Conservation (phyloP, 1,139 yeast species). For the Pichia sp. region DNA sequence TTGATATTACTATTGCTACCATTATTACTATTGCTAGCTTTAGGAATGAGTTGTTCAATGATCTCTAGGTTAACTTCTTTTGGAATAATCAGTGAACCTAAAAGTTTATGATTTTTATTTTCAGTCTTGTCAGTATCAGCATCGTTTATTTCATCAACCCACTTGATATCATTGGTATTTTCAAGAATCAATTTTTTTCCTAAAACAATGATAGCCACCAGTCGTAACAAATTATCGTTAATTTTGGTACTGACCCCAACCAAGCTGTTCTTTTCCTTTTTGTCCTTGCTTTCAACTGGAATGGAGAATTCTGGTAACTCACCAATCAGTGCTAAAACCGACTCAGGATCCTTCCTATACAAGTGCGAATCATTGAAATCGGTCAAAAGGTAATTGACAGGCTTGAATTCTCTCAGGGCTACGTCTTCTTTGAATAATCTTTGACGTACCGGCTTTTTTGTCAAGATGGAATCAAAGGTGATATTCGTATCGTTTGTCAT, state of each 20-base stretch:
- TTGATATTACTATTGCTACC: background rate
- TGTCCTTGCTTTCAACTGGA: background rate
- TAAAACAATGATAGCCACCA: slow-evolving; percentile 36
- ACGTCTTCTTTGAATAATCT: slow-evolving; percentile 65
- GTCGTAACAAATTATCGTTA: slow-evolving; percentile 35
- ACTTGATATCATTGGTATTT: slow-evolving; percentile 34
- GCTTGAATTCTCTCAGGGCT: slow-evolving; percentile 51
- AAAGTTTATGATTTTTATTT: background rate
- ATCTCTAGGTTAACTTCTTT: slow-evolving; percentile 7
- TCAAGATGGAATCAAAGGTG: slow-evolving; percentile 7
- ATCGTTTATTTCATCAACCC: slow-evolving; percentile 20
- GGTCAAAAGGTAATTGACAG: slow-evolving; percentile 48
- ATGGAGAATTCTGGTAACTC: slow-evolving; percentile 30
- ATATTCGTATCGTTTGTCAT: background rate
- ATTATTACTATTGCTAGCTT: background rate
- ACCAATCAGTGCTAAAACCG: slow-evolving; percentile 32
- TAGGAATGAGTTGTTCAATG: slow-evolving; percentile 1
- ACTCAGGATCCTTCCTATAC: slow-evolving; percentile 27
- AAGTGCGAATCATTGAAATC: slow-evolving; percentile 54
- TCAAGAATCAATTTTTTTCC: slow-evolving; percentile 31
- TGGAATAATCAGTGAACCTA: slow-evolving; percentile 7
- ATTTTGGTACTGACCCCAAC: slow-evolving; percentile 20
- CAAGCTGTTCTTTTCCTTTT: background rate
- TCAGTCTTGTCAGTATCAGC: background rate
- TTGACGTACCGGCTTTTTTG: slow-evolving; percentile 39